A percentile compares a stretch with the other conserved stretches of the same genome.
These are phyloP conservation scores for Fusarium euwallaceae DNA, from an alignment of 2,329 filamentous ascomycete genomes.

Conservation along the genomic window DNA sequence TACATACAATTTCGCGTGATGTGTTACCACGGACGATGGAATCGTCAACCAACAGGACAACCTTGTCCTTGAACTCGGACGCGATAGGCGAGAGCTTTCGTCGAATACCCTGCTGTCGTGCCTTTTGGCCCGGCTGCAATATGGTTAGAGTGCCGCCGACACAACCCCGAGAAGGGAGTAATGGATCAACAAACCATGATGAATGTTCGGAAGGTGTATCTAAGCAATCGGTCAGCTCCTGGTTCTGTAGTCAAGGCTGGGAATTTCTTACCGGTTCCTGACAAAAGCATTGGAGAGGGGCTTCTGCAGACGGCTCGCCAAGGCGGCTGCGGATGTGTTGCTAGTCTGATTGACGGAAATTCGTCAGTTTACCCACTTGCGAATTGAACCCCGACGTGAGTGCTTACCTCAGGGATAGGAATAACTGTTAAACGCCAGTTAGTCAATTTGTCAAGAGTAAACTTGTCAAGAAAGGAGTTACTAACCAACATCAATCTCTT, in stretches of 20 bases:
- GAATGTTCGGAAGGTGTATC: conserved; percentile 82
- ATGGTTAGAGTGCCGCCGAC: neutral
- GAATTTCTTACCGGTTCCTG: conserved; percentile 79
- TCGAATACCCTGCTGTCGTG: conserved; percentile 85
- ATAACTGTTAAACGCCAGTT: conserved; percentile 67
- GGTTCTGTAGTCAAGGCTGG: neutral
- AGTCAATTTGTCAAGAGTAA: neutral
- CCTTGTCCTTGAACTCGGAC: conserved; percentile 84
- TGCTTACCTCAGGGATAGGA: conserved; percentile 69
- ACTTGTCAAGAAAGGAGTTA: conserved; percentile 1
- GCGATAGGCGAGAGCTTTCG: conserved; percentile 90
- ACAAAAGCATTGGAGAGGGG: conserved; percentile 86
- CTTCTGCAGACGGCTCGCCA: conserved; percentile 78
- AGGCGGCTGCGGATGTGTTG: conserved; percentile 81
- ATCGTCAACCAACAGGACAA: conserved; percentile 88
- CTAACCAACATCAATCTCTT: conserved; percentile 77
- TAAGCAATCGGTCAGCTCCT: neutral
- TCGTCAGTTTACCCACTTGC: neutral
- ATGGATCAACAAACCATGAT: conserved; percentile 50
- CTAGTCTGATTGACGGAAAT: conserved; percentile 68
- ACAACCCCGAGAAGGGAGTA: neutral
- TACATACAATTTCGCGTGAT: conserved; percentile 76
- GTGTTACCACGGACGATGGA: conserved; percentile 83
- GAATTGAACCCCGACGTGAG: neutral
- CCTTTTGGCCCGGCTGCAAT: conserved; percentile 65